These are phyloP conservation scores for Teratosphaeria zuluensis DNA, from an alignment of 2,329 filamentous ascomycete genomes.

Conservation along the genomic window DNA sequence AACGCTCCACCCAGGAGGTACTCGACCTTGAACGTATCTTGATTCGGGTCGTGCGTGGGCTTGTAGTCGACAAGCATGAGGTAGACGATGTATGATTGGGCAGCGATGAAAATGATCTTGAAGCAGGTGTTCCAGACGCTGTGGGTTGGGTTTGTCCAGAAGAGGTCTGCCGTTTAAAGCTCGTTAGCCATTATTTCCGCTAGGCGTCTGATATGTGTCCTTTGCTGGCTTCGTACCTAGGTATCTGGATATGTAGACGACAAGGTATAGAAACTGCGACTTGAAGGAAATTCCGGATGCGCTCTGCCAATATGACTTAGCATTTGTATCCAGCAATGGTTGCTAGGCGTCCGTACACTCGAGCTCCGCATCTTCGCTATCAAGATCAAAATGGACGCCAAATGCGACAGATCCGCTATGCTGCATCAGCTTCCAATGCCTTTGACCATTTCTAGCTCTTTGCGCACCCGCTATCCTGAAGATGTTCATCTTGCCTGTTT, in stretches of 20 bases:
- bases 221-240: slow-evolving; percentile 37
- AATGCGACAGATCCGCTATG: slow-evolving; percentile 85
- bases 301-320: slow-evolving; percentile 50
- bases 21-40: slow-evolving; percentile 94
- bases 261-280: slow-evolving; percentile 86
- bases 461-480: slow-evolving; percentile 54
- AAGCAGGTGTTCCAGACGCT: slow-evolving; percentile 82
- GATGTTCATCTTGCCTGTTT: slow-evolving; percentile 49
- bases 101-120: slow-evolving; percentile 88
- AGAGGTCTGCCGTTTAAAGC: slow-evolving; percentile 5
- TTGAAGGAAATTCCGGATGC: slow-evolving; percentile 98
- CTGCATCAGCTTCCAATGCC: slow-evolving; percentile 1
- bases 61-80: slow-evolving; percentile 97
- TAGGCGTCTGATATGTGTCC: neutral
- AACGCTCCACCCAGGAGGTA: slow-evolving; percentile 79
- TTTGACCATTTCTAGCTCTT: neutral
- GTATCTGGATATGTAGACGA: slow-evolving; percentile 91
- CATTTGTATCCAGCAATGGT: neutral
- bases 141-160: slow-evolving; percentile 39
- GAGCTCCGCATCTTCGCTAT: slow-evolving; percentile 89
- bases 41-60: slow-evolving; percentile 90
- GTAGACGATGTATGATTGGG: slow-evolving; percentile 90
- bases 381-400: slow-evolving; percentile 86
- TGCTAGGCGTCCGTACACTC: slow-evolving; percentile 53
- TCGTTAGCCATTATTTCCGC: neutral